Percentiles rank a stretch among this genome's conserved stretches.
These are phyloP conservation scores for Pleurotus platypus DNA, from an alignment of 768 basidiomycete species.

Conservation along the genomic window DNA sequence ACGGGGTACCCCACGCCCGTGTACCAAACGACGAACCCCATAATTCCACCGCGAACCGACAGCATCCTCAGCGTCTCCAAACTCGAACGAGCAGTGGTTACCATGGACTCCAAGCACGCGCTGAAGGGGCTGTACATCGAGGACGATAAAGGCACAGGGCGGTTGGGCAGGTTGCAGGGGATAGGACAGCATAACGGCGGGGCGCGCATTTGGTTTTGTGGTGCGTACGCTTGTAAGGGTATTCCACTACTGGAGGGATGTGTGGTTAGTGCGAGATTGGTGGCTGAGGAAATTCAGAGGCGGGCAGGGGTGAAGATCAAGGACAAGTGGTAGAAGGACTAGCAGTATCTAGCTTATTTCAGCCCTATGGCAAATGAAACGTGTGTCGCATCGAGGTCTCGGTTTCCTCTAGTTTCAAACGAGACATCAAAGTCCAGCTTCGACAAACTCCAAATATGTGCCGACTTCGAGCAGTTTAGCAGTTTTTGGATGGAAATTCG, in stretches of 20 bases:
- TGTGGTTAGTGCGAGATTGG: conserved; percentile 65
- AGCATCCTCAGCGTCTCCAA: conserved; percentile 53
- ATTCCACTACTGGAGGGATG: conserved; percentile 81
- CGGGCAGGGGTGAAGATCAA: conserved; percentile 28
- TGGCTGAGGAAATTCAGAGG: conserved; percentile 39
- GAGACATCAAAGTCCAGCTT: no score
- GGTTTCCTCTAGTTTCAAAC: no score
- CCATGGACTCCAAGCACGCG: conserved; percentile 45
- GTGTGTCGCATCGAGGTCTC: no score
- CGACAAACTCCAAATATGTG: no score
- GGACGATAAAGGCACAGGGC: conserved; percentile 25
- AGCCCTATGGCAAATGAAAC: no score
- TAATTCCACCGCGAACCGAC: conserved; percentile 44
- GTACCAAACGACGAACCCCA: conserved; percentile 76
- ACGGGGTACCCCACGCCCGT: conserved; percentile 31
- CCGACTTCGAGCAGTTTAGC: no score
- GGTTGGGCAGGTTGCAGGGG: conserved; percentile 52
- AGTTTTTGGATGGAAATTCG: no score
- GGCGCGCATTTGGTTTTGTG: conserved; percentile 67
- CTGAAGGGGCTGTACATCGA: conserved; percentile 40
- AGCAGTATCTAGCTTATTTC: no score
- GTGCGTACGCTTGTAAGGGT: conserved; percentile 66
- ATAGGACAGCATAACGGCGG: conserved; percentile 30
- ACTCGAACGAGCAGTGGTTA: conserved; percentile 63
- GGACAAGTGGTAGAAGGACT: not conserved